Evolutionary conservation across 2,329 filamentous ascomycete genomes (phyloP).

Genomic region (Ceratocystiopsis sp.): DNA sequence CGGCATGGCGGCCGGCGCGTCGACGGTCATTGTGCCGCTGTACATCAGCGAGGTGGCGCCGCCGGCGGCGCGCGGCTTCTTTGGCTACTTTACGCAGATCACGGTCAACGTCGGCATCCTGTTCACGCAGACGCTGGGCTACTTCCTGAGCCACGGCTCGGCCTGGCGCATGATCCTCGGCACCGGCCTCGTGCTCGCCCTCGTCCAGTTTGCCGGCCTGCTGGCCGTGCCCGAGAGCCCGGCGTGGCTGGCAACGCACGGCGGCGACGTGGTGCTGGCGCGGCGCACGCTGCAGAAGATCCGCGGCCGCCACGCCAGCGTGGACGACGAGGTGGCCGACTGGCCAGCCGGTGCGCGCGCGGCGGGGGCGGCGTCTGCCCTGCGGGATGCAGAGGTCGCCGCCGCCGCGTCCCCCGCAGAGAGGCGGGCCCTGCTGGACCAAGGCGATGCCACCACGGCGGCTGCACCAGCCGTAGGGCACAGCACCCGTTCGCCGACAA

Average conservation of each 20-base stretch:
- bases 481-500: slow-evolving; percentile 2
- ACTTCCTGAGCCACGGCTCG: slow-evolving; percentile 64
- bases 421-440: slow-evolving; percentile 50
- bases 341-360: slow-evolving; percentile 35
- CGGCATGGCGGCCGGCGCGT: slow-evolving; percentile 71
- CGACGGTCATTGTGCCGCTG: slow-evolving; percentile 83
- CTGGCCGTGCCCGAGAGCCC: slow-evolving; percentile 73
- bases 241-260: slow-evolving; percentile 58
- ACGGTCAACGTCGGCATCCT: slow-evolving; percentile 88
- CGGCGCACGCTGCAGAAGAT: slow-evolving; percentile 56
- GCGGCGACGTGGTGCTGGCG: slow-evolving; percentile 42
- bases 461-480: slow-evolving; percentile 7
- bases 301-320: slow-evolving; percentile 49
- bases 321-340: slow-evolving; percentile 52
- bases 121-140: slow-evolving; percentile 65
- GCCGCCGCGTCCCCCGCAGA: slow-evolving; percentile 24
- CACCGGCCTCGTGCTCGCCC: slow-evolving; percentile 50
- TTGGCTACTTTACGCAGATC: slow-evolving; percentile 73
- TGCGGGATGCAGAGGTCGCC: no score
- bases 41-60: slow-evolving; percentile 90
- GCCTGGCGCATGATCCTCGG: slow-evolving; percentile 76
- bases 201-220: slow-evolving; percentile 52
- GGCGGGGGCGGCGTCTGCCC: slow-evolving; percentile 8
- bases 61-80: slow-evolving; percentile 56
- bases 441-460: slow-evolving; percentile 5